Evolutionary conservation across 495 filamentous ascomycete genomes (phyloP), one percentile per base, ranked within the genome.

Genomic region (Geopyxis carbonaria): DNA sequence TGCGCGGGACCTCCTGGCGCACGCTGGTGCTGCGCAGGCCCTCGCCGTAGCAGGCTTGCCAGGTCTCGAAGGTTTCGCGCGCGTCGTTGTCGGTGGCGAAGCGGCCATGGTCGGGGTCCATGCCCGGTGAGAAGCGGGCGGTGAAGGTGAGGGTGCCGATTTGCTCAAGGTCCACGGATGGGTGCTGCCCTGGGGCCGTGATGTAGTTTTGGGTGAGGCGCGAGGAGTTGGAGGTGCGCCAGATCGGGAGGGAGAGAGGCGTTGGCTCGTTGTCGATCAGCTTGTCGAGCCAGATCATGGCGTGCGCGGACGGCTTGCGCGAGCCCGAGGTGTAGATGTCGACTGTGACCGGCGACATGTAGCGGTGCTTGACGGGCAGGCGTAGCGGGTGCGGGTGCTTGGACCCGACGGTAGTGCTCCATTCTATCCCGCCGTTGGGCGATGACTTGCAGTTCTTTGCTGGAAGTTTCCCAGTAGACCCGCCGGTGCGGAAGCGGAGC

Each of bases 201-300:
- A 93, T 74, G 53, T 84, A 92, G 57, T 94, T 95, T 56, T 95
- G 87, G 0, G 75, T 80, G 10, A 95, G 62, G 2, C 87, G 69
- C 41, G 64, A 64, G 2, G 73, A 63, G 31, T 75, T 75, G 47
- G 78, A 68, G 10, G 83, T 91, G 9, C 68, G 70, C 76, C 80
- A 95, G 49, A 94, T 78, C 0, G 87, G 87, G 5, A 93, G 67
- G 53, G 84, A 78, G 48, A 93, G 75, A 23, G 72, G 64, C 6
- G 65, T 68, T 16, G 77, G 70, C 35, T 86, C 75, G 48, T 76
- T 76, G 55, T 94, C 87, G 29, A 75, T 64, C 5, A 95, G 58
- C 45, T 83, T 78, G 42, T 83, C 78, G 5, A 94, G 67, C 86
- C 87, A 94, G 22, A 93, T 57, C 11, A 76, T 62, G 0, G 85